Conservation (phyloP, 1,139 yeast genomes). For the Blastobotrys petasosporus region DNA sequence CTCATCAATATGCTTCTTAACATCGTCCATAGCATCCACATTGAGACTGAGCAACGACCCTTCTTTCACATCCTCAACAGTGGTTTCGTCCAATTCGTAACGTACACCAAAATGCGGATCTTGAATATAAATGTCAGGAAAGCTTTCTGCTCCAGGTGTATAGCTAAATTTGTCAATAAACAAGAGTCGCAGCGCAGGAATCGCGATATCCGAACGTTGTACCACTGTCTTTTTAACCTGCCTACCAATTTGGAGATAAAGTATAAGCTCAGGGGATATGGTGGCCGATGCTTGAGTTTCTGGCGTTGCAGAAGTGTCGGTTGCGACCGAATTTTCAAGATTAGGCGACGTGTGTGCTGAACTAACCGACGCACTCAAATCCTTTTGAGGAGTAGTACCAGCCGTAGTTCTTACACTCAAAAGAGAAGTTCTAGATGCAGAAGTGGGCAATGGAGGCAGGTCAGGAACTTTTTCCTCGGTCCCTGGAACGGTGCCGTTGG, state of each 20-base stretch:
- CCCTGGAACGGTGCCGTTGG: conserved; percentile 37
- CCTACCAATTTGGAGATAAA: conserved; percentile 54
- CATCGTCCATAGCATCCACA: conserved; percentile 35
- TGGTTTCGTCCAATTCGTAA: conserved; percentile 74
- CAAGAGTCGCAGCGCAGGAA: conserved; percentile 61
- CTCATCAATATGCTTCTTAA: conserved; percentile 32
- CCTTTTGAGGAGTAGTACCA: conserved; percentile 22
- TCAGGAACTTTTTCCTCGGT: conserved; percentile 23
- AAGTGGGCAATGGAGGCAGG: conserved; percentile 28
- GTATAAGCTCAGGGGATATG: conserved; percentile 4
- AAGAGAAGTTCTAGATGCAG: conserved; percentile 13
- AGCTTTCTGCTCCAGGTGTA: conserved; percentile 60
- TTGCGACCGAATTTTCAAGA: conserved; percentile 7
- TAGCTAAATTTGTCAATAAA: conserved; percentile 87
- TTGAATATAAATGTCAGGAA: conserved; percentile 76
- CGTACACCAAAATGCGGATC: conserved; percentile 56
- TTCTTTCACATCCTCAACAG: conserved; percentile 50
- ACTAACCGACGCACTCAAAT: conserved; percentile 21
- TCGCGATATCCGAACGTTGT: conserved; percentile 45
- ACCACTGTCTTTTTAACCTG: conserved; percentile 57
- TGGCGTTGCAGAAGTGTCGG: conserved; percentile 6
- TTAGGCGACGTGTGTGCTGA: conserved; percentile 11
- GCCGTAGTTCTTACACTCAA: conserved; percentile 26
- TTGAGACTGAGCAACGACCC: conserved; percentile 59
- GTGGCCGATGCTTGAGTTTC: conserved; percentile 1